Percentiles rank a stretch among this genome's conserved stretches.
phyloP scores from a whole-genome alignment of 2,329 filamentous ascomycete genomes.

The Penicillium crustosum region DNA sequence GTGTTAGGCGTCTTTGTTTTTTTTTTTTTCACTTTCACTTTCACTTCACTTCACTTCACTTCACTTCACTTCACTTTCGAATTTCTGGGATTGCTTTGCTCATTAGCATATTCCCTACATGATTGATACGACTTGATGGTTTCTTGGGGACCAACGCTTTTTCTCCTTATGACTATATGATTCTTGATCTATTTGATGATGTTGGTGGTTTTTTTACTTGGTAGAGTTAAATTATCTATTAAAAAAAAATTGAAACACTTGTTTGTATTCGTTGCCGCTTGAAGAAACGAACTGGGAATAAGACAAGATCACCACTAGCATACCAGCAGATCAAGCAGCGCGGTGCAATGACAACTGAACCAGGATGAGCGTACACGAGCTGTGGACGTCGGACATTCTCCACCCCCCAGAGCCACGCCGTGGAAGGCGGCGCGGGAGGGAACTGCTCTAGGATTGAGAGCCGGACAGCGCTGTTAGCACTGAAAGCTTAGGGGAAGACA shows the following conservation, averaged over 20 bases:
- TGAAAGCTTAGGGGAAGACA: too few relatives aligned
- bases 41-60: neutral
- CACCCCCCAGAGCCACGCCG: too few relatives aligned
- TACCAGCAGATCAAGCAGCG: neutral
- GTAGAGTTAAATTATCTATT: neutral
- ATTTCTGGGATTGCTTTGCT: slow-evolving; percentile 9
- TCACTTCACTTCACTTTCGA: neutral
- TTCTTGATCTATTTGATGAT: slow-evolving; percentile 5
- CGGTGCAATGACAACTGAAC: neutral
- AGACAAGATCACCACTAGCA: neutral
- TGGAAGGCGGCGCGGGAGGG: too few relatives aligned
- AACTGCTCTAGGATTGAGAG: too few relatives aligned
- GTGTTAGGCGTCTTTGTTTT: neutral
- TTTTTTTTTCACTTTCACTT: neutral
- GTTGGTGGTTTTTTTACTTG: neutral
- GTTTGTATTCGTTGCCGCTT: neutral
- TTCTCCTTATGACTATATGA: slow-evolving; percentile 8
- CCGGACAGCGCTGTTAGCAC: too few relatives aligned
- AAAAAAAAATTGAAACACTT: slow-evolving; percentile 4
- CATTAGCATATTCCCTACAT: slow-evolving; percentile 11
- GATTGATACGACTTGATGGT: slow-evolving; percentile 20
- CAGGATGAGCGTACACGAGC: neutral
- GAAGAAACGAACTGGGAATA: neutral
- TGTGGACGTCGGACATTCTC: too few relatives aligned
- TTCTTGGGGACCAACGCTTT: neutral